Evolutionary conservation across 768 basidiomycete genomes (phyloP), one percentile per base, ranked within the genome.

Genomic region (Astraeus odoratus): DNA sequence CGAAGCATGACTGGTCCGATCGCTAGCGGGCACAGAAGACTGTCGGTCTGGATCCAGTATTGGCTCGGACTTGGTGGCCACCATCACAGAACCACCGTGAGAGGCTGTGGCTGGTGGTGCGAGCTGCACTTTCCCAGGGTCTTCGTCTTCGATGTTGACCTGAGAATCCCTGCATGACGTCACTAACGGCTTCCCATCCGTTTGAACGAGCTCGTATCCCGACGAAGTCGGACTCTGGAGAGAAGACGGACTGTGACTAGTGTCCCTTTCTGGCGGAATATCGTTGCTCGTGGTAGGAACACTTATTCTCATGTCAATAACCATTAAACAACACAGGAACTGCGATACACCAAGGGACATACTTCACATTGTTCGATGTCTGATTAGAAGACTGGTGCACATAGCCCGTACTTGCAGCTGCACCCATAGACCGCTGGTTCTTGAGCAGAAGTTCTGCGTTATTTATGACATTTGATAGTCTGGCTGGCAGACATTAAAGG

Each of bases 391-490:
- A 18, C 16, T 35, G 16, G 16, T 24, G 0, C 20, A 34, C 3
- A 29, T 13, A 13, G 23, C n/a, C n/a, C n/a, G n/a, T 22, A 24
- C 33, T 22, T 23, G 39, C n/a, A 8, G 47, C 9, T 10, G 34
- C 19, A 7, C 19, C n/a, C 0, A 50, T 40, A 33, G 51, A 31
- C 23, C 18, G 29, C 8, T n/a, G 7, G 12, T 27, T 31, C 25
- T 25, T 41, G 7, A 47, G 29, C 15, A 34, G n/a, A n/a, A n/a
- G 30, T 7, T 50, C 43, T 3, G 54, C 29, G 8, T 56, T 46
- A 10, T 29, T 5, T 20, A 56, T 40, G 2, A 63, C 31, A 9
- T 46, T 50, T 35, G 57, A 47, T 8, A 62, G 29, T 42, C 50
- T 58, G 15, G 44, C 60, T 62, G 20, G 8, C n/a, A 20, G 42